Conservation (phyloP, 345 rosid genomes). For the Pistacia vera region DNA sequence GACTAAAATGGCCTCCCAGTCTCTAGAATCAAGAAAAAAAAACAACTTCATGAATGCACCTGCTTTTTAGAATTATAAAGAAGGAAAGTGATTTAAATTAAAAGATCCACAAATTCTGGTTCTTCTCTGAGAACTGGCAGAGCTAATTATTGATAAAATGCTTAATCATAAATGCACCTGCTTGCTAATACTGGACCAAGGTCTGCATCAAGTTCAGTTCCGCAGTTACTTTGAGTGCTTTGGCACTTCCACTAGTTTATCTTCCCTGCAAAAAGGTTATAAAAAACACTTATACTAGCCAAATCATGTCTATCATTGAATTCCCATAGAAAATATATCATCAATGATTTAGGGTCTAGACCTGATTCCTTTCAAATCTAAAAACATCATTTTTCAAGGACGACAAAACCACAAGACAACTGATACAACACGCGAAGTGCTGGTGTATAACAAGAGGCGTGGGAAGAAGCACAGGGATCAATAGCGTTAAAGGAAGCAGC, state of each 20-base stretch:
- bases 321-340: background rate
- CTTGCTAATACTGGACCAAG: conserved; percentile 70
- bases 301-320: conserved; percentile 4
- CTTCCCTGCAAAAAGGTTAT: conserved; percentile 49
- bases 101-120: background rate
- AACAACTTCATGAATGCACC: background rate
- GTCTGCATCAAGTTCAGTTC: conserved; percentile 59
- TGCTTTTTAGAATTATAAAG: background rate
- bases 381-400: background rate
- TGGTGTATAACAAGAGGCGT: no score
- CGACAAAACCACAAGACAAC: background rate
- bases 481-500: no score
- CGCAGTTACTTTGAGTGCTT: conserved; percentile 52
- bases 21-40: background rate
- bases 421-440: no score
- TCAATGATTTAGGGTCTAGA: background rate
- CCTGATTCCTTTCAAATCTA: background rate
- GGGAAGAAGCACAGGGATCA: no score
- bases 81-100: background rate
- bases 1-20: background rate
- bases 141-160: background rate
- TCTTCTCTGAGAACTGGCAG: background rate
- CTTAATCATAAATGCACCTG: conserved; percentile 37
- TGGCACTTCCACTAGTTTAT: conserved; percentile 52
- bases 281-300: conserved; percentile 7